phyloP scores from a whole-genome alignment of 2,329 filamentous ascomycete species.

The Diplodia sapinea region DNA sequence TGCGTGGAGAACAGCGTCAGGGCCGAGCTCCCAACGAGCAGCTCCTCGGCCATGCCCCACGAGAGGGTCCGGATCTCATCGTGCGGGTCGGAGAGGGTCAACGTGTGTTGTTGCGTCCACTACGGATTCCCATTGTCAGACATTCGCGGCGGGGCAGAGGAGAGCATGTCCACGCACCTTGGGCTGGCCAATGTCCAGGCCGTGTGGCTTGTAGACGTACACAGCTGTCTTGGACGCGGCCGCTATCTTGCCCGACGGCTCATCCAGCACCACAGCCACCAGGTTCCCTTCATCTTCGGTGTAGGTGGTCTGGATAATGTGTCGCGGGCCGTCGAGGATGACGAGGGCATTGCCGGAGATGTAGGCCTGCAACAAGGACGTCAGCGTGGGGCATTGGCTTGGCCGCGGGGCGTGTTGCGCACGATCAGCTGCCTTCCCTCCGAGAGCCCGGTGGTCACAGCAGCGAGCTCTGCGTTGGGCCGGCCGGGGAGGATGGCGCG shows the following conservation, averaged over 20 bases:
- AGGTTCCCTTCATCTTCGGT: constrained; percentile 74
- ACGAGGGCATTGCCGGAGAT: constrained; percentile 88
- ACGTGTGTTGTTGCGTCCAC: constrained; percentile 68
- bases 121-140: constrained; percentile 35
- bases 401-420: constrained; percentile 43
- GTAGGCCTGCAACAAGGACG: constrained; percentile 67
- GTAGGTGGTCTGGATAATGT: constrained; percentile 88
- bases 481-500: constrained; percentile 79
- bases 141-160: constrained; percentile 18
- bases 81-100: constrained; percentile 54
- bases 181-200: constrained; percentile 70
- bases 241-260: constrained; percentile 83
- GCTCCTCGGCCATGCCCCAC: constrained; percentile 86
- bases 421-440: constrained; percentile 74
- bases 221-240: constrained; percentile 70
- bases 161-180: constrained; percentile 63
- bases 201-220: constrained; percentile 79
- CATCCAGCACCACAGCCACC: constrained; percentile 80
- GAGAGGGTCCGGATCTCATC: constrained; percentile 68
- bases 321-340: constrained; percentile 69
- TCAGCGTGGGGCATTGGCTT: constrained; percentile 16
- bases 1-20: constrained; percentile 72
- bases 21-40: constrained; percentile 74
- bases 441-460: constrained; percentile 76
- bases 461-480: constrained; percentile 78